phyloP scores from a whole-genome alignment of 2,329 filamentous ascomycete genomes.

The Fusarium palustre region DNA sequence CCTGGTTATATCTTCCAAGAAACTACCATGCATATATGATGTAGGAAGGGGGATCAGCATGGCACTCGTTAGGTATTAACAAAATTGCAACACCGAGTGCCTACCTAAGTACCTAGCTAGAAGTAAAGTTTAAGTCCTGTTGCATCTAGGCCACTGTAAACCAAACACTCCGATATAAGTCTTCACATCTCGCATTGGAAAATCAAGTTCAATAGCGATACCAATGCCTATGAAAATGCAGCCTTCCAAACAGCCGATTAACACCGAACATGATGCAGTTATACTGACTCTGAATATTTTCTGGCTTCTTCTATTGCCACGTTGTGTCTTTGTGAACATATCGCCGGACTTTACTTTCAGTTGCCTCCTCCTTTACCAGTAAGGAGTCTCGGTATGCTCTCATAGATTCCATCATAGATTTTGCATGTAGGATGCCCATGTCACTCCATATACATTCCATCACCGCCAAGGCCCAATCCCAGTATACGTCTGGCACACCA shows the following conservation, averaged over 20 bases:
- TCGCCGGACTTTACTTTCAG: slow-evolving; percentile 4
- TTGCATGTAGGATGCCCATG: slow-evolving; percentile 64
- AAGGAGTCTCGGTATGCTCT: slow-evolving; percentile 38
- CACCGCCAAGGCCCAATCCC: slow-evolving; percentile 59
- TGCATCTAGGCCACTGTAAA: slow-evolving; percentile 8
- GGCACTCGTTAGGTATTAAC: background rate
- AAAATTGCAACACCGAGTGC: background rate
- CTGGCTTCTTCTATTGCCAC: background rate
- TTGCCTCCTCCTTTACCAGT: slow-evolving; percentile 23
- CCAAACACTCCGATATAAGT: slow-evolving; percentile 8
- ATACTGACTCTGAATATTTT: background rate
- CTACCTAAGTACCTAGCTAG: background rate
- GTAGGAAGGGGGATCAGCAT: background rate
- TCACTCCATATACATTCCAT: slow-evolving; percentile 63
- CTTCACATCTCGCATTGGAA: background rate
- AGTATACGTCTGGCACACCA: slow-evolving; percentile 57
- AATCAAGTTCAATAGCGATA: slow-evolving; percentile 2
- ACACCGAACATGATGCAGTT: slow-evolving; percentile 27
- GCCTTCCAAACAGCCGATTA: background rate
- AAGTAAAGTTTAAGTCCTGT: background rate
- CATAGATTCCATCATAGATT: slow-evolving; percentile 58
- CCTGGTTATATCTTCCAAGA: background rate
- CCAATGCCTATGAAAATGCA: background rate
- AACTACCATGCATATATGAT: background rate
- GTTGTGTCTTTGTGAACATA: background rate